Percentiles rank a stretch among this genome's conserved stretches.
These are phyloP conservation scores for Blastomyces emzantsi DNA, from an alignment of 2,329 filamentous ascomycete genomes.

Conservation along the genomic window DNA sequence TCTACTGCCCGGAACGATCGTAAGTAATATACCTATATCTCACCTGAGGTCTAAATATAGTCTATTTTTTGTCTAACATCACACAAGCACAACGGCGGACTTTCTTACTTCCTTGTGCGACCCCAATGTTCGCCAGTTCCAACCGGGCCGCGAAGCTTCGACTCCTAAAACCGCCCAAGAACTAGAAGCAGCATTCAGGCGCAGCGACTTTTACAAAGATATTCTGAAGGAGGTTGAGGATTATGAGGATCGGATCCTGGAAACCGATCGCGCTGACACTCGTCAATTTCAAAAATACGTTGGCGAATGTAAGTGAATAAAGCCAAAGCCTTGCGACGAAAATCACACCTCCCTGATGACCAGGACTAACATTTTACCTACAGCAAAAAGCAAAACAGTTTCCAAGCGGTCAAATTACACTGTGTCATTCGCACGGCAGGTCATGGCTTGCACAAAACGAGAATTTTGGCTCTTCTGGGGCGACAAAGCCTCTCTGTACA, in stretches of 20 bases:
- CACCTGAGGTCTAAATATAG: not conserved
- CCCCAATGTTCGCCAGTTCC: slow-evolving; percentile 52
- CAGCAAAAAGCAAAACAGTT: slow-evolving; percentile 40
- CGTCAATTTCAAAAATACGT: slow-evolving; percentile 40
- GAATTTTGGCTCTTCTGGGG: slow-evolving; percentile 63
- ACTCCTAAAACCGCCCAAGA: slow-evolving; percentile 62
- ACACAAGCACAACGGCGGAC: slow-evolving; percentile 59
- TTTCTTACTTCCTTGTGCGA: slow-evolving; percentile 71
- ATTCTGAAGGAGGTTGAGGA: slow-evolving; percentile 50
- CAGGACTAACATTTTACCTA: slow-evolving; percentile 5
- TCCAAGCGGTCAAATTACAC: slow-evolving; percentile 9
- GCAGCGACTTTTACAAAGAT: slow-evolving; percentile 52
- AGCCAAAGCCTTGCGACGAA: not conserved
- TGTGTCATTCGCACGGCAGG: slow-evolving; percentile 10
- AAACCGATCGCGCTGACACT: slow-evolving; percentile 46
- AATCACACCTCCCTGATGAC: too few species aligned
- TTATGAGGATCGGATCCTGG: slow-evolving; percentile 44
- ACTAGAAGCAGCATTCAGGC: slow-evolving; percentile 57
- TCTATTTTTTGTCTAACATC: slow-evolving; percentile 6
- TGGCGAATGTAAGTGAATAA: slow-evolving; percentile 45
- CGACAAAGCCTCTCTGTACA: slow-evolving; percentile 57
- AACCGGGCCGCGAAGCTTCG: slow-evolving; percentile 50
- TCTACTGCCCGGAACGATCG: slow-evolving; percentile 47
- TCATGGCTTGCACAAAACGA: slow-evolving; percentile 31
- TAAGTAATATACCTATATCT: slow-evolving; percentile 10